Base-by-base conservation (phyloP, 1,139 yeast genomes). In the Blastobotrys malaysiensis region DNA sequence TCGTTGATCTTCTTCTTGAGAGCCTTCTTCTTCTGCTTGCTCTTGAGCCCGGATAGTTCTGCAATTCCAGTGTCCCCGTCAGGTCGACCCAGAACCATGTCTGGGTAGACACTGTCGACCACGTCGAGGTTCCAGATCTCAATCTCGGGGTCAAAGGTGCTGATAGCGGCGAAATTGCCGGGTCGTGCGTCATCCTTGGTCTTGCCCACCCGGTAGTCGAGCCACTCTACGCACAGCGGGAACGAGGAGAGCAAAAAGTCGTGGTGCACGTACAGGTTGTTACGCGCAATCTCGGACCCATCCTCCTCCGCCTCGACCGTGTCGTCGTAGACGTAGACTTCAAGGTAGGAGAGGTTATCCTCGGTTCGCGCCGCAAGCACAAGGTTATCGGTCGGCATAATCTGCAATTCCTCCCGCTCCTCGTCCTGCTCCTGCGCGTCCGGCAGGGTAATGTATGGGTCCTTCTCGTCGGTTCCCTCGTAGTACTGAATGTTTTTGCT, bases 201-300 rank as follows among this genome's bases (percentile, higher is more conserved):
- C 55, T 61, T 55, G 7, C 73, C 71, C 5, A 69, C 71, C 16
- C 78, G 79, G 69, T 80, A 87, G 70, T 89, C 87, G 59, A 93
- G 72, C 97, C 99, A 91, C 71, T 95, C 99, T 39, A 93, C 93
- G 69, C 97, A 88, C 57, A 93, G 77, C 46, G 99, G 99, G 78
- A 93, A 93, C 1, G 97, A 88, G 1, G 99, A 99, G 57, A 93
- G 79, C 97, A 93, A 88, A 61, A 93, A 75, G 70, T 95, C 99
- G 73, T 93, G 99, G 68, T 93, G 99, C 52, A 93, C 95, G 65
- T 93, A 93, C 61, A 93, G 74, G 52, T 84, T 77, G 49, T 83
- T 95, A 72, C 72, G 59, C 14, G 56, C 54, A 9, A 78, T 79
- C 64, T 83, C 90, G 54, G 75, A 83, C 54, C 77, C 85, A 58